These are phyloP conservation scores for Citeromyces matritensis DNA, from an alignment of 805 yeast species.

Conservation along the genomic window DNA sequence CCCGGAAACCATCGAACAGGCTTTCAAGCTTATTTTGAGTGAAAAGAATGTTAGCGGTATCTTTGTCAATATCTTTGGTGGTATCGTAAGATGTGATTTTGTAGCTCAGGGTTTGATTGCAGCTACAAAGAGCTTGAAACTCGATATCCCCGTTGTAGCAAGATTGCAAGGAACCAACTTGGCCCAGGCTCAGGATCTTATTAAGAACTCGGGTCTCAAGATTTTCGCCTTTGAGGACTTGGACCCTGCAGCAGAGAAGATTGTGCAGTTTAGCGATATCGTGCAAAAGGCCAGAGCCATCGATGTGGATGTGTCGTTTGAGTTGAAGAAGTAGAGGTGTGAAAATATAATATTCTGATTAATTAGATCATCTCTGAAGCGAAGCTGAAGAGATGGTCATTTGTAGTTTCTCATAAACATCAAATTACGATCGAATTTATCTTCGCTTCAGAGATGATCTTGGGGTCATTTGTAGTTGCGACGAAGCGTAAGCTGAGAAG, in stretches of 20 bases:
- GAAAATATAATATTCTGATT: background rate
- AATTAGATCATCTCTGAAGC: background rate
- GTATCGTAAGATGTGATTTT: constrained; percentile 98
- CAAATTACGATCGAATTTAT: background rate
- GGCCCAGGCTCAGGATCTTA: constrained; percentile 76
- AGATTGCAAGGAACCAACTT: constrained; percentile 98
- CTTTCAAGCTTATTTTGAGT: constrained; percentile 82
- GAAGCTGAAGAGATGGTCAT: background rate
- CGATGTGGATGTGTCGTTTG: constrained; percentile 7
- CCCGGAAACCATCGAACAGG: constrained; percentile 94
- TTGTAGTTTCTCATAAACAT: background rate
- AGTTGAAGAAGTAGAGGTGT: constrained; percentile 1
- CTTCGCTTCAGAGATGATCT: too few species aligned
- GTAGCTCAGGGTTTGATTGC: constrained; percentile 96
- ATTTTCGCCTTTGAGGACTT: constrained; percentile 84
- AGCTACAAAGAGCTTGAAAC: constrained; percentile 83
- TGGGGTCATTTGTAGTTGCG: too few species aligned
- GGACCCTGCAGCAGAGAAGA: constrained; percentile 95
- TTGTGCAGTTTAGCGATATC: constrained; percentile 31
- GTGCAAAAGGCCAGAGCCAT: constrained; percentile 7
- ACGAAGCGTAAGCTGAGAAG: too few species aligned
- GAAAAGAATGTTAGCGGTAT: constrained; percentile 87
- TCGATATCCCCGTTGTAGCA: constrained; percentile 89
- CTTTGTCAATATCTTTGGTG: constrained; percentile 97
- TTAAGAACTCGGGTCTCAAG: constrained; percentile 80